Evolutionary conservation across 441 rosid genomes (phyloP).

Genomic region (Pelargonium myrrhifolium): DNA sequence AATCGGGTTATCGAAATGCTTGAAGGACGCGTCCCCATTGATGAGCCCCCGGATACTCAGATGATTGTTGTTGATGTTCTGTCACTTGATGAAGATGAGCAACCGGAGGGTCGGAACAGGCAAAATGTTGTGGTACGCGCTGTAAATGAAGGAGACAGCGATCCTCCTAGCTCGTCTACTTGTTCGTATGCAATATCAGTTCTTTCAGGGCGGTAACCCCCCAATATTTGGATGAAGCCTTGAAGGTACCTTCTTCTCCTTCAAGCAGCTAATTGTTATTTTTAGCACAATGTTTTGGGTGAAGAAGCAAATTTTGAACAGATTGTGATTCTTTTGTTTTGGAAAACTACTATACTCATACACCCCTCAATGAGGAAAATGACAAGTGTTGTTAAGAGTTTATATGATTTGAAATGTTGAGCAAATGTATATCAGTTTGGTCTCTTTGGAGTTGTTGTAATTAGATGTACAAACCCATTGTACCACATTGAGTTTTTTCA

Average conservation of each 20-base stretch:
- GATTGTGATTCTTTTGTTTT: too few species aligned
- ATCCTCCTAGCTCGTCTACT: slow-evolving; percentile 23
- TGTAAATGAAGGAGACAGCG: slow-evolving; percentile 18
- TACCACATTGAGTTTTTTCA: too few species aligned
- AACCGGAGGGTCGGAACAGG: slow-evolving; percentile 10
- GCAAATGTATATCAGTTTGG: too few species aligned
- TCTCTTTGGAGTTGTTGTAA: too few species aligned
- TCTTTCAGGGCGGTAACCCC: slow-evolving; percentile 44
- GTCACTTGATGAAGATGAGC: slow-evolving; percentile 31
- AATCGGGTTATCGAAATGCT: slow-evolving; percentile 67
- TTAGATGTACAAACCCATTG: too few species aligned
- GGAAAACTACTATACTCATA: too few species aligned
- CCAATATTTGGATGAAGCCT: not conserved
- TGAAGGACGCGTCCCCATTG: slow-evolving; percentile 47
- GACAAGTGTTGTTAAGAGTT: too few species aligned
- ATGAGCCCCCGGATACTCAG: slow-evolving; percentile 61
- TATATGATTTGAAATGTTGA: too few species aligned
- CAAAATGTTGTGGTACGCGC: slow-evolving; percentile 23
- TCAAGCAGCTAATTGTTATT: not conserved
- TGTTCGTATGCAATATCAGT: slow-evolving; percentile 46
- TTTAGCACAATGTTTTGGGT: too few species aligned
- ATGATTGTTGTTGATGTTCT: slow-evolving; percentile 59
- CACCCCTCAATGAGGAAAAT: too few species aligned
- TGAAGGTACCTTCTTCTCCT: not conserved
- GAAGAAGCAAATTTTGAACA: too few species aligned